These are phyloP conservation scores for Raddia distichophylla DNA, from an alignment of 176 grass and related monocot species.

Conservation along the genomic window DNA sequence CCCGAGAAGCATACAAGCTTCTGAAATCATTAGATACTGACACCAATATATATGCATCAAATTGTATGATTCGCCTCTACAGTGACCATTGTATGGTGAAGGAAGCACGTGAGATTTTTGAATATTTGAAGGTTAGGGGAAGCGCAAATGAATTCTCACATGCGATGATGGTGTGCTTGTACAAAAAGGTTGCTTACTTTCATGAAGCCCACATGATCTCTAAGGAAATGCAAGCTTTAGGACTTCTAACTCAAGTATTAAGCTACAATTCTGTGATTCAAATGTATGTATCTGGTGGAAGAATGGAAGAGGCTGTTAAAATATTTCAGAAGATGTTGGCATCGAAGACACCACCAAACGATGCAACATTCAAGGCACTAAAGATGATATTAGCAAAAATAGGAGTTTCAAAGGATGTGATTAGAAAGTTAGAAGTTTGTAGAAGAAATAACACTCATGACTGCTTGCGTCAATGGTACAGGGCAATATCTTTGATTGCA, in stretches of 20 bases:
- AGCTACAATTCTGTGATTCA: slow-evolving; percentile 69
- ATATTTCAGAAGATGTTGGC: slow-evolving; percentile 77
- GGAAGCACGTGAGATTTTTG: slow-evolving; percentile 81
- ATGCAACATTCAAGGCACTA: slow-evolving; percentile 79
- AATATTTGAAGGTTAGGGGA: slow-evolving; percentile 61
- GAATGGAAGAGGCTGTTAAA: slow-evolving; percentile 62
- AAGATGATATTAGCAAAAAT: slow-evolving; percentile 60
- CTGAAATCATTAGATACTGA: slow-evolving; percentile 65
- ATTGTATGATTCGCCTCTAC: slow-evolving; percentile 91
- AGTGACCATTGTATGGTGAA: slow-evolving; percentile 80
- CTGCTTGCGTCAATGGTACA: slow-evolving; percentile 70
- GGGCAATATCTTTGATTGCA: slow-evolving; percentile 45
- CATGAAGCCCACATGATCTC: slow-evolving; percentile 68
- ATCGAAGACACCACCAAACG: slow-evolving; percentile 61
- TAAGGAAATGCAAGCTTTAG: slow-evolving; percentile 82
- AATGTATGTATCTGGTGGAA: slow-evolving; percentile 62
- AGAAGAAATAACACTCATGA: slow-evolving; percentile 49
- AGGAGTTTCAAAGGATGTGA: slow-evolving; percentile 52
- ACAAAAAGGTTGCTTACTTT: slow-evolving; percentile 69
- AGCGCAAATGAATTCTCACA: slow-evolving; percentile 85
- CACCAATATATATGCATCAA: slow-evolving; percentile 75
- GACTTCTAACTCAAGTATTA: slow-evolving; percentile 60
- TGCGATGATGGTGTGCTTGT: slow-evolving; percentile 74
- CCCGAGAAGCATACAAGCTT: slow-evolving; percentile 62
- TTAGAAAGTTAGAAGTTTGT: slow-evolving; percentile 60